These are phyloP conservation scores for Solanum stenotomum DNA, from an alignment of 257 asterid genomes.

Conservation along the genomic window DNA sequence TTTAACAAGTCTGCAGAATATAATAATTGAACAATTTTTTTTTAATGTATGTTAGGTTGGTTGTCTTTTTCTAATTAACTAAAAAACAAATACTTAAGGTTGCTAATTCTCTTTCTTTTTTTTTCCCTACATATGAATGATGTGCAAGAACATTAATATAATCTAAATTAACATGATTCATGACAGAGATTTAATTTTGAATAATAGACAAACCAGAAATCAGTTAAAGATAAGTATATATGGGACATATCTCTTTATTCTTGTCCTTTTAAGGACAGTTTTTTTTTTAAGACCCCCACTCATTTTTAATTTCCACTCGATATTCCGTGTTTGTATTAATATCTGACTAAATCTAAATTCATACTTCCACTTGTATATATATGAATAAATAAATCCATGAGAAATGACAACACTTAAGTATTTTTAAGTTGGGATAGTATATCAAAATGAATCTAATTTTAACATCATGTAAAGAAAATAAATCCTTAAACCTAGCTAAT, in stretches of 20 bases:
- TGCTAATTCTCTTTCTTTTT: not conserved
- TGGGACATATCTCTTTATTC: not conserved
- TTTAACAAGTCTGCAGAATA: not conserved
- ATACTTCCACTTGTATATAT: not conserved
- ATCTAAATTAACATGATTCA: not conserved
- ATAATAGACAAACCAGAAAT: not conserved
- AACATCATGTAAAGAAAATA: not conserved
- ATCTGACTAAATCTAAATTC: not conserved
- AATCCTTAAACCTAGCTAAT: not conserved
- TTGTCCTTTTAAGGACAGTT: not conserved
- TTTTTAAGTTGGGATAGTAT: not conserved
- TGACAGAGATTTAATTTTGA: not conserved
- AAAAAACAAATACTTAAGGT: not conserved
- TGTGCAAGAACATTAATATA: not conserved
- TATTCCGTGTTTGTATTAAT: accelerated
- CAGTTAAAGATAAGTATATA: not conserved
- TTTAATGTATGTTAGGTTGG: not conserved
- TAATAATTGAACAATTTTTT: not conserved
- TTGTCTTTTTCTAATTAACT: not conserved
- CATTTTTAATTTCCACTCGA: not conserved
- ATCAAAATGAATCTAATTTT: not conserved
- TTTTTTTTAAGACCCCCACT: not conserved
- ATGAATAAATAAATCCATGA: not conserved
- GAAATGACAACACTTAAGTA: not conserved
- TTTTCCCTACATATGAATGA: not conserved